Conservation (phyloP, 1,139 yeast genomes). For the Geotrichum siamense region DNA sequence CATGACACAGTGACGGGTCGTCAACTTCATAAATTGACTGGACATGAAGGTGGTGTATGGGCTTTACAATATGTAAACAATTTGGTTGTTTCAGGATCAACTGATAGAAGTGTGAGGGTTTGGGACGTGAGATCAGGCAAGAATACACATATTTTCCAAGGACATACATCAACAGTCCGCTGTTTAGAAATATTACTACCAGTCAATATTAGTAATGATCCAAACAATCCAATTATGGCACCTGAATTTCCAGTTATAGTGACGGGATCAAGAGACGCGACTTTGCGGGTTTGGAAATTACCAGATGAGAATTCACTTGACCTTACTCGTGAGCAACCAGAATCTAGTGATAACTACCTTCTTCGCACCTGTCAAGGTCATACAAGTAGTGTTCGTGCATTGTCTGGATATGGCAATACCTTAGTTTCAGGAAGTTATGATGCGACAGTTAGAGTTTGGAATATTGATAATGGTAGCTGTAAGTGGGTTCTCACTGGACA, state of each 20-base stretch:
- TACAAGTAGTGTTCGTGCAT: slow-evolving; percentile 78
- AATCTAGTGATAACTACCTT: slow-evolving; percentile 46
- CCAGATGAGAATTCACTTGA: slow-evolving; percentile 38
- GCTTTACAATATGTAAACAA: slow-evolving; percentile 80
- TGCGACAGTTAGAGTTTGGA: slow-evolving; percentile 58
- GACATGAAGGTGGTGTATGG: slow-evolving; percentile 99
- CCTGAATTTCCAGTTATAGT: slow-evolving; percentile 63
- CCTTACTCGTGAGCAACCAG: slow-evolving; percentile 12
- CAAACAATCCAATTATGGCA: slow-evolving; percentile 44
- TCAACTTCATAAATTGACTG: slow-evolving; percentile 46
- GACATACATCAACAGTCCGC: slow-evolving; percentile 88
- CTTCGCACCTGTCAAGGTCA: slow-evolving; percentile 79
- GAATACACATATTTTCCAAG: slow-evolving; percentile 81
- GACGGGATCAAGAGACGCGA: slow-evolving; percentile 85
- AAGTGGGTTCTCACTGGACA: slow-evolving; percentile 74
- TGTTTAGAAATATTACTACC: slow-evolving; percentile 81
- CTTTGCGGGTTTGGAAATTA: slow-evolving; percentile 81
- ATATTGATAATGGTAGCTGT: slow-evolving; percentile 44
- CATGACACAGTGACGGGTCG: slow-evolving; percentile 72
- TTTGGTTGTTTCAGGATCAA: slow-evolving; percentile 80
- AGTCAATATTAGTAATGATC: slow-evolving; percentile 29
- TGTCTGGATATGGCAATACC: slow-evolving; percentile 77
- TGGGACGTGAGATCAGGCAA: slow-evolving; percentile 75
- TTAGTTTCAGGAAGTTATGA: slow-evolving; percentile 90
- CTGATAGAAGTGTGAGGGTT: slow-evolving; percentile 83